Base-by-base conservation (phyloP, 495 filamentous ascomycete genomes). In the Oleoguttula mirabilis region DNA sequence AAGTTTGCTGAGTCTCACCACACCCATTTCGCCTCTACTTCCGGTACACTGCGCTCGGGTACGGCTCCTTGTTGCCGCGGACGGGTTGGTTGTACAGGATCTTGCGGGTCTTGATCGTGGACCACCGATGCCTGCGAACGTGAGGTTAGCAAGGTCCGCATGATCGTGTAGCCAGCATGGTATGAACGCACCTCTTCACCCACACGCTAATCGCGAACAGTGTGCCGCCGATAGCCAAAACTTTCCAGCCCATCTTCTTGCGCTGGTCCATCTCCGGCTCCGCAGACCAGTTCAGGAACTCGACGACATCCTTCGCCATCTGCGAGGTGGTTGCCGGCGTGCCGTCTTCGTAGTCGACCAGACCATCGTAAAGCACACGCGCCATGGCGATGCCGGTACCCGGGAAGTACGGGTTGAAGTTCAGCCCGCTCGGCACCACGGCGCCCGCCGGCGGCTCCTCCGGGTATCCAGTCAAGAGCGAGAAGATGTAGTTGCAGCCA, bases 321-420 rank as follows among this genome's bases (percentile, higher is more conserved):
- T 99, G 92, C 37, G 87, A 94, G 43, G 87, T 82, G 52, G 87
- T 80, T 22, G 92, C 92, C 36, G 86, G 81, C 23, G 92, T 96
- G 42, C 78, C 84, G 52, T 99, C 92, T 62, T 99, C 92, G 71
- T 99, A 99, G 59, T 99, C 92, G 41, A 99, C 92, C 22, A 99
- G 67, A 43, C 88, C 92, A 54, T 99, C 88, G 66, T 88, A 99
- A 32, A 99, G 76, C 43, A 95, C 88, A 72, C 92, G 88, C 55
- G 80, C 87, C 92, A 99, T 99, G 55, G 83, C 92, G 64, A 99
- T 99, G 55, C 87, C 90, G 49, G 90, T 96, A 54, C 92, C 92
- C 38, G 90, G 90, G 77, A 99, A 99, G 72, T 95, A 99, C 21
- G 90, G 90, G 76, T 99, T 99, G 76, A 99, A 99, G 75, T 96